Evolutionary conservation across 2,329 filamentous ascomycete species (phyloP).

Genomic region (Dothideomycetes sp.): DNA sequence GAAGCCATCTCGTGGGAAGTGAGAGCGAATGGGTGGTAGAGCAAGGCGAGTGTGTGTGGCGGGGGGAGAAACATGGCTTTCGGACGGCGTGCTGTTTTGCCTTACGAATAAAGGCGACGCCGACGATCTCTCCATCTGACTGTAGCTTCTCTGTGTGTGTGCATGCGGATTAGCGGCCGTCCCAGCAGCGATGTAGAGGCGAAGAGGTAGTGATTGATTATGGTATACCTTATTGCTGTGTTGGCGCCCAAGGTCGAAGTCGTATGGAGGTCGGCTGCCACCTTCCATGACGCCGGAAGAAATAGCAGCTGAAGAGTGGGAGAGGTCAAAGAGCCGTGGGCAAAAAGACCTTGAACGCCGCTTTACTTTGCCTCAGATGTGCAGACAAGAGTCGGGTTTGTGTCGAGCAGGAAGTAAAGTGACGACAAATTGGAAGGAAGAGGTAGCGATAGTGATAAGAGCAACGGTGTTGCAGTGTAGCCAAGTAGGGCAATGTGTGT

Average conservation of each 20-base stretch:
- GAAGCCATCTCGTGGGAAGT: constrained; percentile 44
- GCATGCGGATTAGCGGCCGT: background rate
- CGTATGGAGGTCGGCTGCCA: constrained; percentile 5
- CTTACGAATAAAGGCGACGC: constrained; percentile 22
- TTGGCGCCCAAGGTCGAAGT: constrained; percentile 1
- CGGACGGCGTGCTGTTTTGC: constrained; percentile 15
- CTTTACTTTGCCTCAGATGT: no score
- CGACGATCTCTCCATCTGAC: constrained; percentile 11
- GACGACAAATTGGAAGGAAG: no score
- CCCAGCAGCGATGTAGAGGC: background rate
- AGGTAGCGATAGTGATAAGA: no score
- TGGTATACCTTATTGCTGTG: constrained; percentile 4
- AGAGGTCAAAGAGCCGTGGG: background rate
- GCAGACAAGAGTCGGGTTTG: no score
- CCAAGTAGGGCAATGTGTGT: no score
- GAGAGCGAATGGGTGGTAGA: constrained; percentile 17
- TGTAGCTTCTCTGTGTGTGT: constrained; percentile 3
- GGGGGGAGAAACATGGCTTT: constrained; percentile 1
- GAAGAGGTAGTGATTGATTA: background rate
- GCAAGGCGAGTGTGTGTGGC: constrained; percentile 1
- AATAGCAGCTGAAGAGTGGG: background rate
- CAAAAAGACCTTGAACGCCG: background rate
- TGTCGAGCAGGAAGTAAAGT: no score
- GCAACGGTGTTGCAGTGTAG: no score
- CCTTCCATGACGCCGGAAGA: constrained; percentile 6